phyloP scores from a whole-genome alignment of 352 stramenopile species.

The Thraustochytrium sp. region DNA sequence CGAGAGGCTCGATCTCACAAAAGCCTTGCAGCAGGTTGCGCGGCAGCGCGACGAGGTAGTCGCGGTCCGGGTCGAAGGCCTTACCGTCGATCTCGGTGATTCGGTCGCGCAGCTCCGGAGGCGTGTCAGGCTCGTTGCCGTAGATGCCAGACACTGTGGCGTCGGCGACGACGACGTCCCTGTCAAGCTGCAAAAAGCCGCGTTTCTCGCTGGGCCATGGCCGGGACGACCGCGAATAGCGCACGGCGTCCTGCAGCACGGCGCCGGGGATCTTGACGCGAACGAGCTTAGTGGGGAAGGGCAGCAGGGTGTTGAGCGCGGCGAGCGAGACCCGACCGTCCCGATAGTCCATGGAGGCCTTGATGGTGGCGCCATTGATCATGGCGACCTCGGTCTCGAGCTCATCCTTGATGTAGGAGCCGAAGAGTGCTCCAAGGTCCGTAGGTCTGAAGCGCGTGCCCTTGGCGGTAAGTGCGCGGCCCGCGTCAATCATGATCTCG shows the following conservation, averaged over 20 bases:
- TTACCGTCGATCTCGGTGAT: not conserved
- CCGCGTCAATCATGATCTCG: conserved; percentile 29
- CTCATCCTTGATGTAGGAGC: conserved; percentile 9
- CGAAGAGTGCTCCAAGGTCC: conserved; percentile 3
- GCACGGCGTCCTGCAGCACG: conserved; percentile 14
- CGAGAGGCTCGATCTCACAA: conserved; percentile 21
- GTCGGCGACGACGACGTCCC: not conserved
- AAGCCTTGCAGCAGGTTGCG: conserved; percentile 33
- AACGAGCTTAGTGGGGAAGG: conserved; percentile 29
- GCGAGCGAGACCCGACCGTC: not conserved
- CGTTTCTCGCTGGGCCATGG: conserved; percentile 23
- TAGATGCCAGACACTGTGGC: conserved; percentile 1
- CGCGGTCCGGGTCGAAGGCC: not conserved
- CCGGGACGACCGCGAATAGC: not conserved
- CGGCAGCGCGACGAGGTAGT: conserved; percentile 11
- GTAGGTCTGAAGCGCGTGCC: conserved; percentile 19
- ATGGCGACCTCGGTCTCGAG: conserved; percentile 13
- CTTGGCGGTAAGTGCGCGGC: not conserved
- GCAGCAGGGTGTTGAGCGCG: conserved; percentile 14
- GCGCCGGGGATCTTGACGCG: not conserved
- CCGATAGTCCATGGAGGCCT: not conserved
- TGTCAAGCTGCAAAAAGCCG: conserved; percentile 24
- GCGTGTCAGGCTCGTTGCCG: not conserved
- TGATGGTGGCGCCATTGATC: conserved; percentile 37
- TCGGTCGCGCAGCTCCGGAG: not conserved